phyloP scores from a whole-genome alignment of 73 alveolate genomes.

The Tetrahymena borealis region DNA sequence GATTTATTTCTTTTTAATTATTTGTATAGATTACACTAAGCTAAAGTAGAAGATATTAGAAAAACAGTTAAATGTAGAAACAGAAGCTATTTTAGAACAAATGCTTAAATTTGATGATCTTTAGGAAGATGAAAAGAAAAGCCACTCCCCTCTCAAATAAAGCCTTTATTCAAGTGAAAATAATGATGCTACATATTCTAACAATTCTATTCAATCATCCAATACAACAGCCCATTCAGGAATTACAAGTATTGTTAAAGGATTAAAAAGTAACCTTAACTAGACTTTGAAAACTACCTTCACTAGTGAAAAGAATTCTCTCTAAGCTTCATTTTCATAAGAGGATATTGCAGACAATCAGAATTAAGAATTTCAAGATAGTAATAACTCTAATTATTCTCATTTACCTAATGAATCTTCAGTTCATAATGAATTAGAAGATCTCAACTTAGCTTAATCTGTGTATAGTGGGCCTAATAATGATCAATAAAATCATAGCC shows the following conservation, averaged over 20 bases:
- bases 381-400: too few relatives aligned
- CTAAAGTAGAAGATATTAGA: neutral
- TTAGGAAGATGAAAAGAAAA: neutral
- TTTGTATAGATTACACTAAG: neutral
- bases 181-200: neutral
- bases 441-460: neutral
- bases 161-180: neutral
- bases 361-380: neutral
- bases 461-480: neutral
- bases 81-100: neutral
- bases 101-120: neutral
- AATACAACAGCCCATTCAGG: neutral
- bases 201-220: neutral
- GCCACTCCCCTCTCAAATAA: neutral
- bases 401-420: neutral
- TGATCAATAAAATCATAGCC: too few relatives aligned
- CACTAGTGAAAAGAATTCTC: neutral
- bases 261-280: neutral
- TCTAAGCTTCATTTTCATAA: neutral
- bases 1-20: neutral
- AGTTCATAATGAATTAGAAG: neutral
- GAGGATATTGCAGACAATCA: neutral
- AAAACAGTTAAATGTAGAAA: neutral
- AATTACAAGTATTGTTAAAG: neutral
- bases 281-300: neutral